These are phyloP conservation scores for Saprolegnia parasitica DNA, from an alignment of 352 stramenopile genomes.

Conservation along the genomic window DNA sequence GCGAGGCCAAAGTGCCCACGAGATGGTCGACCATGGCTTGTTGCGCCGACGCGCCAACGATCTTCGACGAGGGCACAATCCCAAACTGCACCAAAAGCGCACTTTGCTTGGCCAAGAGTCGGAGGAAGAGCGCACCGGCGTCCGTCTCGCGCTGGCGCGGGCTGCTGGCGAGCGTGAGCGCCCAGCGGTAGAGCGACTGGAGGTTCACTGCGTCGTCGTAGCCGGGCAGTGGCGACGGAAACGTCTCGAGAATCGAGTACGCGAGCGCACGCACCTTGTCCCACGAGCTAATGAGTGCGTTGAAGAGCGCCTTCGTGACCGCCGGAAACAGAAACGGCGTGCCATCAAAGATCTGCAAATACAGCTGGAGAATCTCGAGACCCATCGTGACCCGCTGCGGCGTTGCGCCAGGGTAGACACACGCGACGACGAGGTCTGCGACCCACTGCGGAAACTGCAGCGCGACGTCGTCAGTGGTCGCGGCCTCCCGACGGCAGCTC, in stretches of 20 bases:
- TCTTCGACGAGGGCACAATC: constrained; percentile 22
- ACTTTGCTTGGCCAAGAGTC: constrained; percentile 66
- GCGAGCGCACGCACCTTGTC: constrained; percentile 66
- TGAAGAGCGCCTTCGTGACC: constrained; percentile 56
- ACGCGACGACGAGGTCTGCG: constrained; percentile 56
- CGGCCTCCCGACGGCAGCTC: constrained; percentile 36
- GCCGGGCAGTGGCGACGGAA: constrained; percentile 49
- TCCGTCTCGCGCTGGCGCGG: constrained; percentile 79
- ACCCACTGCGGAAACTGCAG: constrained; percentile 62
- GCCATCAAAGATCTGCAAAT: constrained; percentile 57
- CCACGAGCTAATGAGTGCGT: constrained; percentile 77
- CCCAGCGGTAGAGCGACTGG: constrained; percentile 55
- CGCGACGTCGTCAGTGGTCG: constrained; percentile 29
- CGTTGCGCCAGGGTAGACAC: constrained; percentile 58
- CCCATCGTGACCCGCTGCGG: constrained; percentile 67
- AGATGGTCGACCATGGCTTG: constrained; percentile 19
- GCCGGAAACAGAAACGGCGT: constrained; percentile 52
- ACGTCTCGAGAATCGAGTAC: constrained; percentile 64
- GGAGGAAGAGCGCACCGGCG: constrained; percentile 80
- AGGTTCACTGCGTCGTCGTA: constrained; percentile 47
- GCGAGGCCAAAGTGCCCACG: background rate
- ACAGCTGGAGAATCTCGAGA: constrained; percentile 63
- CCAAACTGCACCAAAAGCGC: constrained; percentile 40
- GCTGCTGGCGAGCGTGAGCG: constrained; percentile 60
- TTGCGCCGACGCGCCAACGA: background rate